Evolutionary conservation across 108 stramenopile species (phyloP), one percentile per base, ranked within the genome.

Genomic region (Discostella stelligeroides): DNA sequence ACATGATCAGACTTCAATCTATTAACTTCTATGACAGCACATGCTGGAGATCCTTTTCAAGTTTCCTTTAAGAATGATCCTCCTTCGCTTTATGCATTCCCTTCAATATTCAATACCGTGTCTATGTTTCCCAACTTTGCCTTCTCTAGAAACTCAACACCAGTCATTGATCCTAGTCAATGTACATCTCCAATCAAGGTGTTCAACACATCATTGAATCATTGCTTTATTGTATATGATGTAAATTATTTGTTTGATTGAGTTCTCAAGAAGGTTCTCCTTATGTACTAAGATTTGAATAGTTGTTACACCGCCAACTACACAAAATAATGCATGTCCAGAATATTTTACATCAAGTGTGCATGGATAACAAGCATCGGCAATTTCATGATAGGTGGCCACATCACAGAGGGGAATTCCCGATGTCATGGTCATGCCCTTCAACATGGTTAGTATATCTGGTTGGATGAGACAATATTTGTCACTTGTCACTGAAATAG

Each of bases 331-430:
- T 28, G 87, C 79, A 63, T 86, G 88, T 11, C 82, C 90, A 30
- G 80, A 85, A 64, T 91, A 91, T 10, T 87, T 91, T 3, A 86
- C 88, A 12, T 85, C 90, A 49, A 88, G 79, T 48, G 75, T 82
- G 9, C 90, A 88, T 17, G 82, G 79, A 48, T 75, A 82, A 63
- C 85, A 87, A 10, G 45, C 47, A 47, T 65, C 76, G 15, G 83
- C 70, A 30, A 91, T 76, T 34, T 86, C 83, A n/a, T 59, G 37
- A 2, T 82, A 43, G n/a, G 86, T 67, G 21, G 80, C 85, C 38
- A 91, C 78, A 7, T 83, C 90, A 27, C 83, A 81, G 20, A 91
- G 76, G 11, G 90, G 90, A 41, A 89, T 79, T 12, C 90, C 90
- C 23, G 67, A 76, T n/a, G n/a, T n/a, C n/a, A n/a, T n/a, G 6